Conservation (phyloP, 768 basidiomycete genomes). For the Termitomyces bulborhizus region DNA sequence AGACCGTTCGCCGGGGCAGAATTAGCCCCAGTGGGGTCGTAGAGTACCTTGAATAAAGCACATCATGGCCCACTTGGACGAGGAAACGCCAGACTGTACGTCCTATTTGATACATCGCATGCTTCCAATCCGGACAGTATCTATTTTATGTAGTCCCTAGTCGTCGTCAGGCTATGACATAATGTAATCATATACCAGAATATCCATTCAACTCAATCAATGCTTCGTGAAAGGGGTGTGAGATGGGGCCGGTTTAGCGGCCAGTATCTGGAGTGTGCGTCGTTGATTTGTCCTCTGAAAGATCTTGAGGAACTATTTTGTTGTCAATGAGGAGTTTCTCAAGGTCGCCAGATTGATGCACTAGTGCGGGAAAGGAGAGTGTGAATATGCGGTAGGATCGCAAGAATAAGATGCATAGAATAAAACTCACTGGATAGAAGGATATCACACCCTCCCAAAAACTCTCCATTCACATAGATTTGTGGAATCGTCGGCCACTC, state of each 20-base stretch:
- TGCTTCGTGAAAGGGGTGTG: not conserved
- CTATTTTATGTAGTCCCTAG: not conserved
- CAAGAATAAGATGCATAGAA: not conserved
- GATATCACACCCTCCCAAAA: slow-evolving; percentile 97
- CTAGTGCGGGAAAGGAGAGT: slow-evolving; percentile 30
- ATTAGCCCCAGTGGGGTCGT: slow-evolving; percentile 46
- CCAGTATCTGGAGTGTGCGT: not conserved
- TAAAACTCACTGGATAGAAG: slow-evolving; percentile 68
- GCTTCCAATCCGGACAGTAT: slow-evolving; percentile 1
- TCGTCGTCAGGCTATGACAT: not conserved
- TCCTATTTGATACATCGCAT: slow-evolving; percentile 1
- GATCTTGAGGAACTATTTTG: slow-evolving; percentile 54
- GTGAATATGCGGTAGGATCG: not conserved
- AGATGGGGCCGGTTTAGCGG: not conserved
- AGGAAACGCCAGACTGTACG: not conserved
- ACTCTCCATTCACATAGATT: slow-evolving; percentile 90
- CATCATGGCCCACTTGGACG: not conserved
- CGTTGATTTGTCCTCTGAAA: slow-evolving; percentile 6
- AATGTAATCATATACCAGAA: not conserved
- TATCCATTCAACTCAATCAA: not conserved
- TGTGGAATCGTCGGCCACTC: slow-evolving; percentile 99
- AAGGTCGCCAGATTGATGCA: slow-evolving; percentile 96
- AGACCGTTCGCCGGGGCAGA: slow-evolving; percentile 54
- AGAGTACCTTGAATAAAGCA: slow-evolving; percentile 33
- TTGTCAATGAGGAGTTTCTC: slow-evolving; percentile 74